Conservation (phyloP, 768 basidiomycete species). For the Myochromella boudieri region DNA sequence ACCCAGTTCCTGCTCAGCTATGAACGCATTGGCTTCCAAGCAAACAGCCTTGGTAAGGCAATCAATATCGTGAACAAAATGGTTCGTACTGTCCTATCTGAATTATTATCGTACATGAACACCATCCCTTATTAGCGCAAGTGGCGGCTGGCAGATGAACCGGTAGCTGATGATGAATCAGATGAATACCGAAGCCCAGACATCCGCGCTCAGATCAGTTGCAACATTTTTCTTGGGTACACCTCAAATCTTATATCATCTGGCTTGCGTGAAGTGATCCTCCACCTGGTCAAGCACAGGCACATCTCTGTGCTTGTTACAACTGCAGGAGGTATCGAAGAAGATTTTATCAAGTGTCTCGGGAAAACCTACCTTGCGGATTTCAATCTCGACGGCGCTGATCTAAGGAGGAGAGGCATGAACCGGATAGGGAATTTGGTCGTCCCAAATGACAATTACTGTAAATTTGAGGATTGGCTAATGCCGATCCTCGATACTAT, state of each 20-base stretch:
- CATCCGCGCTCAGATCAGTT: slow-evolving; percentile 70
- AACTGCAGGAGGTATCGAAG: slow-evolving; percentile 97
- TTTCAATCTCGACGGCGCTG: slow-evolving; percentile 89
- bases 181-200: slow-evolving; percentile 60
- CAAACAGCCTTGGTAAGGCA: slow-evolving; percentile 87
- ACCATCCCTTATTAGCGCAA: slow-evolving; percentile 51
- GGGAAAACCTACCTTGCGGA: slow-evolving; percentile 95
- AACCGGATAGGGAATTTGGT: slow-evolving; percentile 97
- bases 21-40: slow-evolving; percentile 94
- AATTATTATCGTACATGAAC: slow-evolving; percentile 4
- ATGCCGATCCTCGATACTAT: slow-evolving; percentile 88
- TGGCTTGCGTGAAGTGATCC: slow-evolving; percentile 89
- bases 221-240: slow-evolving; percentile 93
- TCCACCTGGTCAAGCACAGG: slow-evolving; percentile 90
- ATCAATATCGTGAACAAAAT: slow-evolving; percentile 92
- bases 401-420: slow-evolving; percentile 85
- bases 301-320: slow-evolving; percentile 91
- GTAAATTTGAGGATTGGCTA: slow-evolving; percentile 99
- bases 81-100: slow-evolving; percentile 49
- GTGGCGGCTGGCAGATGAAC: slow-evolving; percentile 90
- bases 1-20: slow-evolving; percentile 74
- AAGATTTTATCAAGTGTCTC: slow-evolving; percentile 98
- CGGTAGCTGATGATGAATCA: slow-evolving; percentile 64
- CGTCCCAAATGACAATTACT: slow-evolving; percentile 98
- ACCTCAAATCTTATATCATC: slow-evolving; percentile 99